These are phyloP conservation scores for Macrolepiota fuliginosa DNA, from an alignment of 768 basidiomycete species.

Conservation along the genomic window DNA sequence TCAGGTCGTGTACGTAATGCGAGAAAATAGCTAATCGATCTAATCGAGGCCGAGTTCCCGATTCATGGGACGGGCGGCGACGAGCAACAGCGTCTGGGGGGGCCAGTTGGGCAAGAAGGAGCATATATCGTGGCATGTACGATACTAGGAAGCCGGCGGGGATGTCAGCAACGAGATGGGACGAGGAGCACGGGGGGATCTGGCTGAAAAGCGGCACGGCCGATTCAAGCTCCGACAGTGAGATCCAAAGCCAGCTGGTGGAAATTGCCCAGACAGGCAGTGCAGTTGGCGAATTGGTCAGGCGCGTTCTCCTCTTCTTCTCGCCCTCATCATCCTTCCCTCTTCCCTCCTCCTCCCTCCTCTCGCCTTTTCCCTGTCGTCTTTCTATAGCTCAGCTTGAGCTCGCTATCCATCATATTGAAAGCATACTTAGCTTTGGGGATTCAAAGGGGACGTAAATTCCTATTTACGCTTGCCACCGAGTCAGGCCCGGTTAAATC, in stretches of 20 bases:
- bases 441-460: background rate
- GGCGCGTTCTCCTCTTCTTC: conserved; percentile 14
- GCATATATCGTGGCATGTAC: background rate
- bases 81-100: background rate
- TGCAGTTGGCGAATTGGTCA: conserved; percentile 14
- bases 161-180: background rate
- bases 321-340: conserved; percentile 14
- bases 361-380: background rate
- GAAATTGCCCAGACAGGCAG: conserved; percentile 13
- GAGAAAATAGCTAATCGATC: conserved; percentile 11
- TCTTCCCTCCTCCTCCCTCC: conserved; percentile 7
- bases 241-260: conserved; percentile 16
- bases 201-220: background rate
- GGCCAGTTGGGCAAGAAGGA: background rate
- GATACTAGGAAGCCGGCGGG: background rate
- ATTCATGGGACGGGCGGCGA: background rate
- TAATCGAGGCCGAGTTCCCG: conserved; percentile 6
- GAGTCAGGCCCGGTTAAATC: conserved; percentile 11
- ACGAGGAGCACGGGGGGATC: background rate
- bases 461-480: background rate
- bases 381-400: background rate
- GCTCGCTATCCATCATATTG: background rate
- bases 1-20: conserved; percentile 12
- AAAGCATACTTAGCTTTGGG: background rate
- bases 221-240: conserved; percentile 14